Conservation (phyloP, 768 basidiomycete genomes). For the Podaxis sp. region DNA sequence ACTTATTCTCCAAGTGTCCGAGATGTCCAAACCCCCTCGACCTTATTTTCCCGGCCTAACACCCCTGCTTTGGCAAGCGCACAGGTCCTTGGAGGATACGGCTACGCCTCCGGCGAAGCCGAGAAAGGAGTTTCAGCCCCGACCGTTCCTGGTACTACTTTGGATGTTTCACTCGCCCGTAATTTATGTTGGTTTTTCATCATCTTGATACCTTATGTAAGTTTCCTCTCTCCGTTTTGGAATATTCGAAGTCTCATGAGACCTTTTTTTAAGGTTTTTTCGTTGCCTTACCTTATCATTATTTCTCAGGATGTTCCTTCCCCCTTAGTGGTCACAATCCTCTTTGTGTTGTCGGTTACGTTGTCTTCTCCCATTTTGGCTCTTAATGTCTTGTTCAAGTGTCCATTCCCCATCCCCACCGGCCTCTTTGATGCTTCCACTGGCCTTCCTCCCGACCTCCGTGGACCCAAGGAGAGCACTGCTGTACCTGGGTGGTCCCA, state of each 20-base stretch:
- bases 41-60: constrained; percentile 41
- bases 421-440: constrained; percentile 58
- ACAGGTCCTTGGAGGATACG: constrained; percentile 70
- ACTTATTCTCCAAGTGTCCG: constrained; percentile 36
- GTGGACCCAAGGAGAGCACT: constrained; percentile 30
- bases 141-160: constrained; percentile 39
- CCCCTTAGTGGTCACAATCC: constrained; percentile 41
- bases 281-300: constrained; percentile 61
- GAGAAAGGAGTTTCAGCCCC: constrained; percentile 55
- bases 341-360: constrained; percentile 65
- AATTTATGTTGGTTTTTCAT: constrained; percentile 63
- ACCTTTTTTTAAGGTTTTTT: constrained; percentile 44
- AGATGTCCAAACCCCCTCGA: constrained; percentile 43
- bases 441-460: constrained; percentile 40
- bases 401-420: constrained; percentile 65
- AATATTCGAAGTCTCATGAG: background rate
- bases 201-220: constrained; percentile 70
- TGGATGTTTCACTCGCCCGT: constrained; percentile 57
- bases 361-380: constrained; percentile 68
- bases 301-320: constrained; percentile 37
- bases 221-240: constrained; percentile 22
- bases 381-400: constrained; percentile 57
- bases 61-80: constrained; percentile 58
- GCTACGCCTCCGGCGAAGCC: constrained; percentile 47
- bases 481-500: constrained; percentile 49